Base-by-base conservation (phyloP, 2,329 filamentous ascomycete genomes). In the Epichloe brachyelytri region DNA sequence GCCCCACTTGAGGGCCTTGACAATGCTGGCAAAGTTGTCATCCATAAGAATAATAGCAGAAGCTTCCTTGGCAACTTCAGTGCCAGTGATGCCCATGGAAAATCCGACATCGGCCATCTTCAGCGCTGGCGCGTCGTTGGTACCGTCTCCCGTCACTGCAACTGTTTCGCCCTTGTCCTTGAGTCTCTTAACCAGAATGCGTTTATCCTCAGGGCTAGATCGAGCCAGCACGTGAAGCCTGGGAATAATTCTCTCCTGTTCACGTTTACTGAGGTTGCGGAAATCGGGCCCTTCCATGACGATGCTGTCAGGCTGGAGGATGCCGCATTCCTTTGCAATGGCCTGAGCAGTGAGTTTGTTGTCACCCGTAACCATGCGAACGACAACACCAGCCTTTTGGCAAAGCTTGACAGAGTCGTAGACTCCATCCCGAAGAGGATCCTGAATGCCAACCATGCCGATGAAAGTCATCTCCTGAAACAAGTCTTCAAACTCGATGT, bases 31-130 rank as follows among this genome's bases (percentile, higher is more conserved):
- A 67, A 91, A 91, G 69, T 90, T 90, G 67, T 91, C 86, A 62
- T 90, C 86, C 86, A 90, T 89, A 14, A 91, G 73, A 59, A 91
- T 88, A 54, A 91, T 91, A 38, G 85, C 84, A 7, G 86, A 90
- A 1, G 86, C 86, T 66, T 91, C 86, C 67, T 90, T 90, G 44
- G 86, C 86, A 39, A 91, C 86, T 65, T 90, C 86, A 0, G 86
- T 90, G 54, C 86, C 86, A 14, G 86, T 78, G 49, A 90, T 87
- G 57, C 86, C 86, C 86, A 91, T 91, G 17, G 86, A 88, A 67
- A 91, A 90, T 26, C 86, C 86, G 46, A 91, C 83, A 61, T 91
- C 86, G 6, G 86, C 86, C 60, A 83, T 83, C 68, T 87, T 89
- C 46, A 91, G 74, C 47, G 86, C 86, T 26, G 86, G 86, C 4